Evolutionary conservation across 73 alveolate species (phyloP).

Genomic region (Blepharisma stoltei): DNA sequence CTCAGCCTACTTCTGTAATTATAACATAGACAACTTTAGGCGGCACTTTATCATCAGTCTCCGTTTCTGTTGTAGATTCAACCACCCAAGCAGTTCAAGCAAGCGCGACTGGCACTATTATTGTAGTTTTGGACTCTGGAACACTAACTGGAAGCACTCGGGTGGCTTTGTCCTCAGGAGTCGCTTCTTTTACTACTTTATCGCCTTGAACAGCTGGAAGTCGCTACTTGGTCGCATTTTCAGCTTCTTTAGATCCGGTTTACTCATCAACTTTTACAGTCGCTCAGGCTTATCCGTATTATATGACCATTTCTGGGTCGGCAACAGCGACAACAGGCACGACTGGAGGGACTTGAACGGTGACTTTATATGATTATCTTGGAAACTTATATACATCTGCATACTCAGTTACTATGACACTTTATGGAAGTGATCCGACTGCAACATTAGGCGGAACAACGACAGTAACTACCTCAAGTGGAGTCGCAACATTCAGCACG

Average conservation of each 20-base stretch:
- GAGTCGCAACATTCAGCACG: not conserved
- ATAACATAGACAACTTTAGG: not conserved
- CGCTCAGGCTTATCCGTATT: not conserved
- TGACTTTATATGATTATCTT: not conserved
- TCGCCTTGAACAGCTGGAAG: not conserved
- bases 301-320: not conserved
- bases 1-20: slow-evolving; percentile 8
- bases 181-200: not conserved
- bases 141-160: not conserved
- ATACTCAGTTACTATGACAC: not conserved
- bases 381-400: not conserved
- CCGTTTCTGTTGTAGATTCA: not conserved
- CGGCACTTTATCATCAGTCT: not conserved
- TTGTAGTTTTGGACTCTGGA: not conserved
- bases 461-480: not conserved
- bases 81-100: not conserved
- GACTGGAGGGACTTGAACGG: not conserved
- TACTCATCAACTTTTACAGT: not conserved
- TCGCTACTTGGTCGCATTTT: not conserved
- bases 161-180: not conserved
- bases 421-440: not conserved
- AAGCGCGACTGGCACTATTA: not conserved
- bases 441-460: slow-evolving; percentile 1
- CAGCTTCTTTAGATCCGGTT: not conserved
- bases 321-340: not conserved